phyloP scores from a whole-genome alignment of 2,329 filamentous ascomycete genomes.

The Zasmidium angulare region DNA sequence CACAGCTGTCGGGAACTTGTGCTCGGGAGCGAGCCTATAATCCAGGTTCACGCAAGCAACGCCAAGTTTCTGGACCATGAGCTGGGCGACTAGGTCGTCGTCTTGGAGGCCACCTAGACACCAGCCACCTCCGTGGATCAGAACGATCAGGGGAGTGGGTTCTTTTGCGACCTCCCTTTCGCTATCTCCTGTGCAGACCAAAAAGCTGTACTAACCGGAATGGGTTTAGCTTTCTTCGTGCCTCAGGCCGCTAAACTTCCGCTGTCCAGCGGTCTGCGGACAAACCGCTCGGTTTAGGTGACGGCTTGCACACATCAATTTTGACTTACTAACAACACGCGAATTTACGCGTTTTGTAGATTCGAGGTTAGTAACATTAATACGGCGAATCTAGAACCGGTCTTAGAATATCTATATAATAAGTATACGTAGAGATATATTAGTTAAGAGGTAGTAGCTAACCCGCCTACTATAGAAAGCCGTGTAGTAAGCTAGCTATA shows the following conservation, averaged over 20 bases:
- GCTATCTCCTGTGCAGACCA: background rate
- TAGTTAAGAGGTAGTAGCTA: too few relatives aligned
- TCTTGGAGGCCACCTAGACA: background rate
- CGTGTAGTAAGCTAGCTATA: too few relatives aligned
- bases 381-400: background rate
- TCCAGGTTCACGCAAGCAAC: conserved; percentile 2
- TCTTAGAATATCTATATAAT: background rate
- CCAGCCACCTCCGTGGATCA: background rate
- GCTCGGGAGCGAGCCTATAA: conserved; percentile 47
- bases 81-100: background rate
- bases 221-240: background rate
- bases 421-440: too few relatives aligned
- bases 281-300: background rate
- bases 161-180: too few relatives aligned
- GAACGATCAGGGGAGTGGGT: background rate
- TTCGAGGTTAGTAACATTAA: background rate
- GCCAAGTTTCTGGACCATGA: background rate
- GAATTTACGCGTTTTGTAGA: background rate
- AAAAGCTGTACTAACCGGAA: background rate
- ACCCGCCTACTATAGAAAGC: too few relatives aligned
- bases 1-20: conserved; percentile 45
- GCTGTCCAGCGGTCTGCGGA: background rate
- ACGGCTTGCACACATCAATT: background rate
- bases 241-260: background rate
- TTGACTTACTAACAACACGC: background rate